A percentile compares a stretch with the other conserved stretches of the same genome.
Conservation (phyloP, 1,284 basidiomycete species). For the Tremellales sp. region DNA sequence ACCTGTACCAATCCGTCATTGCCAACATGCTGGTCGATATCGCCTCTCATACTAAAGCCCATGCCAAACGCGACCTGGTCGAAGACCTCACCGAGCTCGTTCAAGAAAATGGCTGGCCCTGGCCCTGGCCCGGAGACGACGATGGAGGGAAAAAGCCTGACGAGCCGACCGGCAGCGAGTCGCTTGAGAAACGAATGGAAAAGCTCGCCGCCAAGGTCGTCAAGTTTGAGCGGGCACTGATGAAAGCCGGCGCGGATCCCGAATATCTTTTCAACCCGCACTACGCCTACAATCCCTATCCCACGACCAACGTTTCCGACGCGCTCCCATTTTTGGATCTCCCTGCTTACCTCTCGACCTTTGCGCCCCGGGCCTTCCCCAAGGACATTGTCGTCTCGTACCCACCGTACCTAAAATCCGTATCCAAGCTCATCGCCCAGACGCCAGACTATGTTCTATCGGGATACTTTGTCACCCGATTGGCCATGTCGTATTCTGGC, state of each 20-base stretch:
- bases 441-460: slow-evolving; percentile 66
- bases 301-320: slow-evolving; percentile 64
- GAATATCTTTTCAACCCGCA: slow-evolving; percentile 67
- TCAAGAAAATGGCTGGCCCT: slow-evolving; percentile 58
- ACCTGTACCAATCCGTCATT: slow-evolving; percentile 68
- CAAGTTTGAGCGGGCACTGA: slow-evolving; percentile 75
- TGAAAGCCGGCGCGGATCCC: slow-evolving; percentile 73
- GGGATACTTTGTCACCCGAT: slow-evolving; percentile 75
- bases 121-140: slow-evolving; percentile 65
- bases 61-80: slow-evolving; percentile 20
- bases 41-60: slow-evolving; percentile 32
- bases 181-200: slow-evolving; percentile 51
- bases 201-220: slow-evolving; percentile 71
- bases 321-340: slow-evolving; percentile 76
- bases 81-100: slow-evolving; percentile 26
- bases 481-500: slow-evolving; percentile 62
- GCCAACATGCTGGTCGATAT: slow-evolving; percentile 64
- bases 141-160: slow-evolving; percentile 45
- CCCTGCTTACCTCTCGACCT: slow-evolving; percentile 74
- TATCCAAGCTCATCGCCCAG: slow-evolving; percentile 66
- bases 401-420: slow-evolving; percentile 68
- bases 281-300: slow-evolving; percentile 81
- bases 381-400: slow-evolving; percentile 72
- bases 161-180: slow-evolving; percentile 16
- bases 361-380: slow-evolving; percentile 74